Base-by-base conservation (phyloP, 2,329 filamentous ascomycete genomes). In the Cladosporium sp. region DNA sequence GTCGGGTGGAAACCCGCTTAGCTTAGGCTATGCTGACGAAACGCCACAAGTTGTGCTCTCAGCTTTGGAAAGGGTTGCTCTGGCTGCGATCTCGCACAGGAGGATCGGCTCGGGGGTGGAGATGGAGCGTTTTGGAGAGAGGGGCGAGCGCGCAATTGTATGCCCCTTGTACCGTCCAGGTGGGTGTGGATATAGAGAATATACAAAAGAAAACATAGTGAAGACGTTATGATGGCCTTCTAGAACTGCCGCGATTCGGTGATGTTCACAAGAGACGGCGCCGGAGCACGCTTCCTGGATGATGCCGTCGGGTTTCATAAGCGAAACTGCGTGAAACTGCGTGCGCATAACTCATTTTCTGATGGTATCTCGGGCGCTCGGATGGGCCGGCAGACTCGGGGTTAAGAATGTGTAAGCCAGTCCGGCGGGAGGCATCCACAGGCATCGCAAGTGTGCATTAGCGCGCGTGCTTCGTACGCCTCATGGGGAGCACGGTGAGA, bases 21-120 rank as follows among this genome's bases (percentile, higher is more conserved):
- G 43, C 43, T 32, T 34, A 30, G 43, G 18, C 58, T 51, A n/a
- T 28, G 58, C 58, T 61, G 58, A 61, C 58, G 43, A 51, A 46
- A 39, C 49, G 46, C 58, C 43, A 48, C 57, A 28, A 14, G 25
- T 23, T 23, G 57, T 59, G 39, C 57, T 13, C 39, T 28, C 51
- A 30, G 39, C 58, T 61, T 28, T 30, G 58, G 58, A 30, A 32
- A 46, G 30, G 30, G 54, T 58, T 28, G 34, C 28, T 28, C n/a
- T n/a, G n/a, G n/a, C n/a, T 28, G 28, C 26, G 39, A 46, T 54
- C 25, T n/a, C 11, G 51, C 25, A n/a, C 49, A 53, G 51, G 30
- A 32, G 26, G 51, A 32, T 54, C 30, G 21, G 39, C 39, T 46
- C 51, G 30, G 51, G 51, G 32, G 54, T 57, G 54, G 54, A 57